phyloP scores from a whole-genome alignment of 345 rosid genomes.

The Citrus maxima region DNA sequence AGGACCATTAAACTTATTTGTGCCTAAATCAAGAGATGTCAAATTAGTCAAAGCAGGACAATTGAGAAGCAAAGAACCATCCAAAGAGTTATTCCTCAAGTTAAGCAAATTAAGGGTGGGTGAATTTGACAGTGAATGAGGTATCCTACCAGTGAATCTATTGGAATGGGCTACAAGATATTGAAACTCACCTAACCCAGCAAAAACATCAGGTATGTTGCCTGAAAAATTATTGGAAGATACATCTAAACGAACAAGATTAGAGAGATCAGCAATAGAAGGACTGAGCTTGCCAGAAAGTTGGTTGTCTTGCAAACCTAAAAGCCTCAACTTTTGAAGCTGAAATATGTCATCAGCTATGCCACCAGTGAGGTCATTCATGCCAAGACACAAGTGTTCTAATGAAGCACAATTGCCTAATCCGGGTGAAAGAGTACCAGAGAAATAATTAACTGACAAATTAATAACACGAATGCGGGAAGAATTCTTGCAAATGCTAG shows the following conservation, averaged over 20 bases:
- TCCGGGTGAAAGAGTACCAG: slow-evolving; percentile 45
- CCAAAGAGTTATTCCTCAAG: slow-evolving; percentile 67
- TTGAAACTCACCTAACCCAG: slow-evolving; percentile 23
- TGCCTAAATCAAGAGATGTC: slow-evolving; percentile 61
- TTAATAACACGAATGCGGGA: slow-evolving; percentile 24
- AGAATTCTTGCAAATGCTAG: slow-evolving; percentile 50
- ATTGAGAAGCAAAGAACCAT: slow-evolving; percentile 48
- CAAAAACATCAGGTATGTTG: slow-evolving; percentile 60
- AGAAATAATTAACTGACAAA: slow-evolving; percentile 55
- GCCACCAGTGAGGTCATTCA: slow-evolving; percentile 56
- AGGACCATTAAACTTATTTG: slow-evolving; percentile 47
- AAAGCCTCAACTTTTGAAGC: slow-evolving; percentile 35
- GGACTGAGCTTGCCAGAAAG: slow-evolving; percentile 49
- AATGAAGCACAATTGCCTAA: slow-evolving; percentile 42
- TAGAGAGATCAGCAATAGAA: slow-evolving; percentile 38
- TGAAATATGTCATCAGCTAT: slow-evolving; percentile 46
- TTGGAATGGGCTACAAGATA: slow-evolving; percentile 52
- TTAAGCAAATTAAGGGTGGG: slow-evolving; percentile 46
- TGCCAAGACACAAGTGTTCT: slow-evolving; percentile 53
- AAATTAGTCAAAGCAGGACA: slow-evolving; percentile 58
- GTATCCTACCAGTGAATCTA: slow-evolving; percentile 49
- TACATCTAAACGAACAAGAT: slow-evolving; percentile 52
- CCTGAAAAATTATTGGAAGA: slow-evolving; percentile 53
- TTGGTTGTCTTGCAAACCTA: slow-evolving; percentile 51
- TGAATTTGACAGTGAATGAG: slow-evolving; percentile 57